These are phyloP conservation scores for Puccinellia tenuiflora DNA, from an alignment of 176 grass and related monocot genomes.

Conservation along the genomic window DNA sequence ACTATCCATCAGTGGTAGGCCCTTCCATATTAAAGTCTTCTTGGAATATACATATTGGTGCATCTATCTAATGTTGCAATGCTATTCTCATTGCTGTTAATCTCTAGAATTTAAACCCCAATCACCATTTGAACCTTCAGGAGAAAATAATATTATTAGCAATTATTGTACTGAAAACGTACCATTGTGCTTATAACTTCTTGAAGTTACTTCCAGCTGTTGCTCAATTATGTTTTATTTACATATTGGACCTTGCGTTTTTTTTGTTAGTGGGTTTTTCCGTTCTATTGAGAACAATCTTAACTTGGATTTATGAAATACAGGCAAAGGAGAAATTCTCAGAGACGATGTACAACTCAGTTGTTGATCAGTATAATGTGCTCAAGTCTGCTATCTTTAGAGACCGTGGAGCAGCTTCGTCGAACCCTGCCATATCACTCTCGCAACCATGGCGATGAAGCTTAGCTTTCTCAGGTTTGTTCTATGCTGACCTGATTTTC, in stretches of 20 bases:
- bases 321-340: constrained; percentile 69
- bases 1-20: too few species aligned
- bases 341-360: constrained; percentile 53
- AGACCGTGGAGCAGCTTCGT: constrained; percentile 41
- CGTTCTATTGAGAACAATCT: background rate
- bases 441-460: constrained; percentile 78
- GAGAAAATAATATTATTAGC: background rate
- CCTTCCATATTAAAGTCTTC: too few species aligned
- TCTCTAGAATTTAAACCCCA: too few species aligned
- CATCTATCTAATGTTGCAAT: too few species aligned
- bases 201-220: constrained; percentile 1
- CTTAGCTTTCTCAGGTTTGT: constrained; percentile 19
- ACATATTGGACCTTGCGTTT: background rate
- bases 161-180: background rate
- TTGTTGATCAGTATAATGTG: constrained; percentile 64
- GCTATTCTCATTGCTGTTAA: too few species aligned
- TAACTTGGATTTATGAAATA: constrained; percentile 14
- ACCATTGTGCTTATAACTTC: background rate
- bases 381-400: constrained; percentile 75
- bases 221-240: background rate
- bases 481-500: background rate
- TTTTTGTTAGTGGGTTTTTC: background rate
- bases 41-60: too few species aligned
- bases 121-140: too few species aligned
- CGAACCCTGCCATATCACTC: constrained; percentile 50